Percentiles rank a stretch among this genome's conserved stretches.
Conservation (phyloP, 140 eudicot genomes). For the Cichorium intybus region DNA sequence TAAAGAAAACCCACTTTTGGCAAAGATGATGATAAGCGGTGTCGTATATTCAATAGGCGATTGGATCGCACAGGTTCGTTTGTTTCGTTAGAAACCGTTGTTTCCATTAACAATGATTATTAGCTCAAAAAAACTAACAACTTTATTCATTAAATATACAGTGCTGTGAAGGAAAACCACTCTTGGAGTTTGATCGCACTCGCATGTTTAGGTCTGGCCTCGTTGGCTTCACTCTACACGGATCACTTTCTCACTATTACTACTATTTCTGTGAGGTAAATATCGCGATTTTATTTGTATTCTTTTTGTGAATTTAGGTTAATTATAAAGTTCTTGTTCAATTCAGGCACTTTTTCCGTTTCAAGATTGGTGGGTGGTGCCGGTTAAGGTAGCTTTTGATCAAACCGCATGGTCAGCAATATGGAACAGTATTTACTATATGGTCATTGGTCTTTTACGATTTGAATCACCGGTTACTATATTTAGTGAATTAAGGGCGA, state of each 20-base stretch:
- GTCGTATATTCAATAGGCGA: slow-evolving; percentile 83
- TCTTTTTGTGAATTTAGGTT: background rate
- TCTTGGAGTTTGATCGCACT: slow-evolving; percentile 75
- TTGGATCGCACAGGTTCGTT: slow-evolving; percentile 91
- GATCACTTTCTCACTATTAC: slow-evolving; percentile 90
- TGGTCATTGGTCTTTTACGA: slow-evolving; percentile 71
- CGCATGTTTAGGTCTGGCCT: slow-evolving; percentile 87
- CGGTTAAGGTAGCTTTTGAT: slow-evolving; percentile 78
- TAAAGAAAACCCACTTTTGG: slow-evolving; percentile 72
- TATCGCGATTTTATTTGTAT: background rate
- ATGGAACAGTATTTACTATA: slow-evolving; percentile 85
- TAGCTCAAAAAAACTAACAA: background rate
- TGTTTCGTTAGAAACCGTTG: background rate
- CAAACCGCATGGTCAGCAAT: slow-evolving; percentile 87
- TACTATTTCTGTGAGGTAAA: slow-evolving; percentile 83
- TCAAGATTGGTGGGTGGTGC: slow-evolving; percentile 96
- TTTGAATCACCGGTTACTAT: slow-evolving; percentile 61
- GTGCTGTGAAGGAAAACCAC: slow-evolving; percentile 89
- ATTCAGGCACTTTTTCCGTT: slow-evolving; percentile 70
- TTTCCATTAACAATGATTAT: background rate
- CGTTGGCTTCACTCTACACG: slow-evolving; percentile 81
- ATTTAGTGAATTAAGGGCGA: slow-evolving; percentile 49
- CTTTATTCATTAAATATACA: slow-evolving; percentile 20
- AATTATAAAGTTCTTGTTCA: background rate
- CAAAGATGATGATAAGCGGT: slow-evolving; percentile 90